Evolutionary conservation across 1,284 basidiomycete genomes (phyloP).

Genomic region (Ustilago lituana): DNA sequence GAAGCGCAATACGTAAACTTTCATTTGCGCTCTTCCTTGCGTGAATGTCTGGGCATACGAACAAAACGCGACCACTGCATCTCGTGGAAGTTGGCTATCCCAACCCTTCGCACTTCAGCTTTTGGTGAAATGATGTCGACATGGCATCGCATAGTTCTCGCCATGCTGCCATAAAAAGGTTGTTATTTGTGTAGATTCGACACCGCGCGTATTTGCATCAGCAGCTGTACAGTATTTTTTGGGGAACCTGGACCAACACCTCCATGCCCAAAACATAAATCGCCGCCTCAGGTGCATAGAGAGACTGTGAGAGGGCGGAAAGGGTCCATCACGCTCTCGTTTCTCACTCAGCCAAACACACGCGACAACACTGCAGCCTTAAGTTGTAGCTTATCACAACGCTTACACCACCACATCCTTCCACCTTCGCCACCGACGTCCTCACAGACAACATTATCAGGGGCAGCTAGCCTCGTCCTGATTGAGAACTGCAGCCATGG

Average conservation of each 20-base stretch:
- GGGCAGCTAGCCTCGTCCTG: no score
- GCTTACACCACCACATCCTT: neutral
- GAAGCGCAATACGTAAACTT: no score
- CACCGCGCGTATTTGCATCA: neutral
- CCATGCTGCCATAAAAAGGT: neutral
- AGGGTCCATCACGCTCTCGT: slow-evolving; percentile 21
- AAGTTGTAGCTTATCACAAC: neutral
- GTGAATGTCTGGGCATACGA: no score
- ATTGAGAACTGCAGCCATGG: slow-evolving; percentile 3
- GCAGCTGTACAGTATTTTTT: neutral
- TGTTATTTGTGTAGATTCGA: slow-evolving; percentile 3
- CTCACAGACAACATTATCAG: neutral
- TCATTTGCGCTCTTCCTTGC: no score
- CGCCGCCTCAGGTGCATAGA: neutral
- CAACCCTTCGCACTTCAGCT: no score
- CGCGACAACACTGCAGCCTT: no score
- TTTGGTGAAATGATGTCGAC: slow-evolving; percentile 8
- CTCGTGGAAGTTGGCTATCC: no score
- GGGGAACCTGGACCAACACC: slow-evolving; percentile 28
- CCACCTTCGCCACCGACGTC: no score
- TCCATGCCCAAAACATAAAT: slow-evolving; percentile 27
- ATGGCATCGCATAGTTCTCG: slow-evolving; percentile 4
- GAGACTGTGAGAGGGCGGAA: slow-evolving; percentile 1
- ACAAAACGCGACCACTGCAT: no score
- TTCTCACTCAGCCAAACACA: slow-evolving; percentile 20